Conservation (phyloP, 768 basidiomycete genomes). For the Podaxis rugospora region DNA sequence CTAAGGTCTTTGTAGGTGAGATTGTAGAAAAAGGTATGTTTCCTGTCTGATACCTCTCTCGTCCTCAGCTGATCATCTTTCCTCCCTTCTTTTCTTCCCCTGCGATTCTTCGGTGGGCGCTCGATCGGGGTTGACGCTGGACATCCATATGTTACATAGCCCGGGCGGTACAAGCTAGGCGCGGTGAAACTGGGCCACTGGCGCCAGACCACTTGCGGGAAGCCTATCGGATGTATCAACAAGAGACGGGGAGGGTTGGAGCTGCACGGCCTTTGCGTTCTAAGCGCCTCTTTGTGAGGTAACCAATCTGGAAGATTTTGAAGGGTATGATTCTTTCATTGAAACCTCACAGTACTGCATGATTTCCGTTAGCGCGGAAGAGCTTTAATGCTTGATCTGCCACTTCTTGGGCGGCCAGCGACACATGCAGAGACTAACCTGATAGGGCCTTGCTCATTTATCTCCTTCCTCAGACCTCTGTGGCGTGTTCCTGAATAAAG, state of each 20-base stretch:
- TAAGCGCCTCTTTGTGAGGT: conserved; percentile 74
- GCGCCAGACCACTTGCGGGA: conserved; percentile 89
- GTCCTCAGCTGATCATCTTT: neutral
- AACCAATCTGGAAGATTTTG: conserved; percentile 1
- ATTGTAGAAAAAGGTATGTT: conserved; percentile 80
- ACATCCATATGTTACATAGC: conserved; percentile 36
- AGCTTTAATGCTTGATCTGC: too few relatives aligned
- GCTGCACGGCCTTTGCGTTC: conserved; percentile 66
- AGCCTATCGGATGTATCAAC: conserved; percentile 80
- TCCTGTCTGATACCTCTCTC: neutral
- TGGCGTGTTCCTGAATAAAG: too few relatives aligned
- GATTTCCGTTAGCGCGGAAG: neutral
- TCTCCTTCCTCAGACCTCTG: too few relatives aligned
- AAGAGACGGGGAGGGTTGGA: conserved; percentile 78
- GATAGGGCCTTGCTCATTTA: too few relatives aligned
- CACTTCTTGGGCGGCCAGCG: too few relatives aligned
- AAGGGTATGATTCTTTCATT: neutral
- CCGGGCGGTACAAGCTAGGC: conserved; percentile 66
- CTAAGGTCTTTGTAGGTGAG: conserved; percentile 91
- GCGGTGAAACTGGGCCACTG: conserved; percentile 73
- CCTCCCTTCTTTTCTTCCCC: too few relatives aligned
- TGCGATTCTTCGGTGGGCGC: too few relatives aligned
- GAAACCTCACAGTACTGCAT: neutral
- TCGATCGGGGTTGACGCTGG: neutral
- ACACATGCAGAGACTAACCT: too few relatives aligned